Percentiles rank a stretch among this genome's conserved stretches.
Evolutionary conservation across 306 rosid species (phyloP).

Genomic region (Fagus sylvatica): DNA sequence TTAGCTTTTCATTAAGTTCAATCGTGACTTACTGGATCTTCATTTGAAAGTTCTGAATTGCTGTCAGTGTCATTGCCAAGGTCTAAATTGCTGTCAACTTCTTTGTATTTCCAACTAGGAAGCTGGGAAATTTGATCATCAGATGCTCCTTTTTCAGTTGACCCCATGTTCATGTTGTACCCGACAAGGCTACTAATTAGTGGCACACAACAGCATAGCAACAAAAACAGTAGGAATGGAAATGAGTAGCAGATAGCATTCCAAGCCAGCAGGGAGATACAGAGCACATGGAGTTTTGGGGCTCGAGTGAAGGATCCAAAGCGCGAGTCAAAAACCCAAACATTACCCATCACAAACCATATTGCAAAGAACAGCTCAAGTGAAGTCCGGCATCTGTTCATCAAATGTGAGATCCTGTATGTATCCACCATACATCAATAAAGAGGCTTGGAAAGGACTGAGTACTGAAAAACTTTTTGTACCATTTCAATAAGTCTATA

Average conservation of each 20-base stretch:
- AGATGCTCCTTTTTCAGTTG: constrained; percentile 70
- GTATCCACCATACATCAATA: constrained; percentile 11
- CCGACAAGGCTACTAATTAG: constrained; percentile 71
- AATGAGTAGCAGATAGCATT: constrained; percentile 93
- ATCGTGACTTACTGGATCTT: constrained; percentile 70
- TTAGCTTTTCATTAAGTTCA: not conserved
- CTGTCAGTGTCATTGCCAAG: constrained; percentile 37
- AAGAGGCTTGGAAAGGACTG: too few species aligned
- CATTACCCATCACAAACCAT: constrained; percentile 99
- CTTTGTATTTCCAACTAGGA: constrained; percentile 72
- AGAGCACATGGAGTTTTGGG: constrained; percentile 81
- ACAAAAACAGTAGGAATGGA: constrained; percentile 85
- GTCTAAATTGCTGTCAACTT: constrained; percentile 39
- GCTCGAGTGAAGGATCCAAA: constrained; percentile 70
- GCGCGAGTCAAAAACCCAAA: constrained; percentile 90
- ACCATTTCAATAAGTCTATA: not conserved
- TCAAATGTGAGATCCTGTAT: constrained; percentile 74
- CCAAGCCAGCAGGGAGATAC: constrained; percentile 82
- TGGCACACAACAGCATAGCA: constrained; percentile 92
- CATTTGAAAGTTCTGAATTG: constrained; percentile 40
- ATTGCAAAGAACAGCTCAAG: constrained; percentile 92
- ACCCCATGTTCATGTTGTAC: constrained; percentile 88
- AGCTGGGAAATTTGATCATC: constrained; percentile 84
- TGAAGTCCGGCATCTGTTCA: constrained; percentile 75
- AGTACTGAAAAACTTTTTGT: too few species aligned